Evolutionary conservation across 169 alveolate genomes (phyloP).

Genomic region (Plasmodium fragile): DNA sequence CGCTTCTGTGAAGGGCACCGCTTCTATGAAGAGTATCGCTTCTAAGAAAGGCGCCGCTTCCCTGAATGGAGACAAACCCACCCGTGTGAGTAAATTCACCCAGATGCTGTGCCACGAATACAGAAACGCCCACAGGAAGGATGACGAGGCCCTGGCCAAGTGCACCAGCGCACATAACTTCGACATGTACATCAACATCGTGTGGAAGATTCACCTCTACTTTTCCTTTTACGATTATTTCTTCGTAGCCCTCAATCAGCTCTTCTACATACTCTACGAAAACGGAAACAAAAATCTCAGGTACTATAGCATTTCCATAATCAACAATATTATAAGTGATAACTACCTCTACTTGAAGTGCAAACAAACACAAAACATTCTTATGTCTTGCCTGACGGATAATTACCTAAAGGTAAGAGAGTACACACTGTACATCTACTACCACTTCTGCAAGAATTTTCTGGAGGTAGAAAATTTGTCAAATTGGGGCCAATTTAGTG

Average conservation of each 20-base stretch:
- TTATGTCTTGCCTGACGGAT: conserved; percentile 67
- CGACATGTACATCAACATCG: conserved; percentile 37
- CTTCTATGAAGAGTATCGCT: background rate
- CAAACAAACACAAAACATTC: conserved; percentile 52
- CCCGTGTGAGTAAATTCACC: background rate
- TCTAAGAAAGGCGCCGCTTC: background rate
- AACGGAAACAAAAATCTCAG: conserved; percentile 61
- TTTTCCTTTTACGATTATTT: conserved; percentile 66
- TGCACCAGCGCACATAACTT: conserved; percentile 16
- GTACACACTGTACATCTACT: conserved; percentile 38
- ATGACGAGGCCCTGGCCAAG: background rate
- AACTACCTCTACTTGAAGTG: conserved; percentile 66
- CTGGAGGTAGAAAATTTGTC: conserved; percentile 27
- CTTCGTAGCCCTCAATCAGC: conserved; percentile 32
- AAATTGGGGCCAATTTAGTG: background rate
- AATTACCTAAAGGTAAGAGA: conserved; percentile 67
- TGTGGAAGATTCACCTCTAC: conserved; percentile 68
- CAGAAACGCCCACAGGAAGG: conserved; percentile 24
- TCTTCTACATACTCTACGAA: conserved; percentile 71
- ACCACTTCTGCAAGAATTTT: conserved; percentile 46
- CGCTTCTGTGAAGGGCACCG: background rate
- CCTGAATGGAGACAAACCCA: background rate
- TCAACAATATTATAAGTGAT: conserved; percentile 57
- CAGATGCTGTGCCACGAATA: conserved; percentile 50
- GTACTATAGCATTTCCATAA: conserved; percentile 70